Percentiles rank a stretch among this genome's conserved stretches.
Evolutionary conservation across 352 stramenopile species (phyloP).

Genomic region (Aphanomyces astaci): DNA sequence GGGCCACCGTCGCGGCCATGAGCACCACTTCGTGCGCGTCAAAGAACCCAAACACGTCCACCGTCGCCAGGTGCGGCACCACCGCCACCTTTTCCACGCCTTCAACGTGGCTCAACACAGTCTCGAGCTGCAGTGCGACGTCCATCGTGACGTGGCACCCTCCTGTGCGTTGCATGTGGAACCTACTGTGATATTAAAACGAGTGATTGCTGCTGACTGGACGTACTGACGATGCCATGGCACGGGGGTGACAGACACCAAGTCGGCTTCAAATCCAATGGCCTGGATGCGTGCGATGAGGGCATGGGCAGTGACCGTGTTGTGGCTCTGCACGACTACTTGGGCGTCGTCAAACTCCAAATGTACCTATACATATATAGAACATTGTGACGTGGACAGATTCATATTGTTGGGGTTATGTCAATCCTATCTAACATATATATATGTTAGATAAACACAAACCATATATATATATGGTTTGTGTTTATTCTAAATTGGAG

Average conservation of each 20-base stretch:
- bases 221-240: neutral
- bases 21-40: conserved; percentile 19
- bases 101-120: conserved; percentile 35
- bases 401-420: too few relatives aligned
- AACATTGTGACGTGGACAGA: too few relatives aligned
- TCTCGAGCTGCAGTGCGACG: conserved; percentile 22
- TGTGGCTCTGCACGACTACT: conserved; percentile 31
- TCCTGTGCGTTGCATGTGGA: neutral
- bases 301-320: conserved; percentile 32
- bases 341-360: conserved; percentile 53
- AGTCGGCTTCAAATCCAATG: conserved; percentile 52
- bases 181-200: neutral
- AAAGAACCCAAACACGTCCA: conserved; percentile 52
- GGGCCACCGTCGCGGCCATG: neutral
- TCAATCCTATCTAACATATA: too few relatives aligned
- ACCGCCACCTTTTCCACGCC: conserved; percentile 61
- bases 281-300: conserved; percentile 37
- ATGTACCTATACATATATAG: too few relatives aligned
- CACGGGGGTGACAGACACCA: conserved; percentile 30
- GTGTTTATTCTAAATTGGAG: too few relatives aligned
- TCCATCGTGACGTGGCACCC: neutral
- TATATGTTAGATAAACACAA: too few relatives aligned
- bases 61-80: conserved; percentile 38
- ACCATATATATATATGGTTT: too few relatives aligned
- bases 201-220: neutral